Conservation (phyloP, 495 filamentous ascomycete genomes). For the Podospora pseudoanserina region DNA sequence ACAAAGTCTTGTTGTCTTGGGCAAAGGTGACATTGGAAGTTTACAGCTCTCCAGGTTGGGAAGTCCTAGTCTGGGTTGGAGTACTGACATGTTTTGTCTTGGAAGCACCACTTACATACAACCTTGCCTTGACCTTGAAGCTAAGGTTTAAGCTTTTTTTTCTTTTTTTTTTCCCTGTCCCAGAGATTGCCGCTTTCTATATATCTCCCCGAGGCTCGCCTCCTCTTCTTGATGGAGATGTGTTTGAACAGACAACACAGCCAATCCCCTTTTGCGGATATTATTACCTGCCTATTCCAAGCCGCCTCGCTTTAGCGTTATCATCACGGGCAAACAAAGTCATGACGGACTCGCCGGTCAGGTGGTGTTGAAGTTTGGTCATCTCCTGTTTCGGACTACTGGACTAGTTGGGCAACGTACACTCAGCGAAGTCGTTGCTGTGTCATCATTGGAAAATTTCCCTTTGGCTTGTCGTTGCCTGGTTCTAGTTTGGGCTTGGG, state of each 20-base stretch:
- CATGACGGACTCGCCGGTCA: constrained; percentile 19
- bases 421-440: not conserved
- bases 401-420: constrained; percentile 5
- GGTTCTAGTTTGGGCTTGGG: not conserved
- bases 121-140: not conserved
- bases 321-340: constrained; percentile 3
- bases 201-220: constrained; percentile 31
- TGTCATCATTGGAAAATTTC: not conserved
- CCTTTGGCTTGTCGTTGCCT: not conserved
- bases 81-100: not conserved
- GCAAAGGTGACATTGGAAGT: not conserved
- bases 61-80: constrained; percentile 11
- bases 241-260: constrained; percentile 8
- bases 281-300: not conserved
- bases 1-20: not conserved
- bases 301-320: not conserved
- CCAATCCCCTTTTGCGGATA: constrained; percentile 8
- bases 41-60: constrained; percentile 7
- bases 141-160: not conserved
- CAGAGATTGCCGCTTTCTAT: constrained; percentile 30
- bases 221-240: constrained; percentile 3
- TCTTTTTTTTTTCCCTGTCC: not conserved
- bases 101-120: not conserved
- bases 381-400: constrained; percentile 2
- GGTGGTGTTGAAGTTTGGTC: constrained; percentile 9